Conservation (phyloP, 2,329 filamentous ascomycete genomes). For the Alternaria conjuncta region DNA sequence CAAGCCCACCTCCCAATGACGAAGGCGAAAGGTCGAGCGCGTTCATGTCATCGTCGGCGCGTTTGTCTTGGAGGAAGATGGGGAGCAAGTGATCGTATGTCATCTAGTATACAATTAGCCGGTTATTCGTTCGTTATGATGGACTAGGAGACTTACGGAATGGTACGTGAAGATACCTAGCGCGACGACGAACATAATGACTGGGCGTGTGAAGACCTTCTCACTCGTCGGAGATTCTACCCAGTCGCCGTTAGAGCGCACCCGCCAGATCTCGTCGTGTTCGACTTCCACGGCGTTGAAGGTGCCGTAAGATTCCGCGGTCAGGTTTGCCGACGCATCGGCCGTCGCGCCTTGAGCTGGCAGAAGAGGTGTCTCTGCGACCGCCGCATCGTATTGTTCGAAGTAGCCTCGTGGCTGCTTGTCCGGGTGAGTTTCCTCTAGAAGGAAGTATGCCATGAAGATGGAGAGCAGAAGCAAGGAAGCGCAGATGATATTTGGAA, state of each 20-base stretch:
- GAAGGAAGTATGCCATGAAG: slow-evolving; percentile 76
- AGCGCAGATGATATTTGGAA: slow-evolving; percentile 88
- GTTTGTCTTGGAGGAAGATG: slow-evolving; percentile 87
- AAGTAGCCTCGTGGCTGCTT: slow-evolving; percentile 64
- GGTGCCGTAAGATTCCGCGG: slow-evolving; percentile 80
- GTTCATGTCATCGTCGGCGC: slow-evolving; percentile 47
- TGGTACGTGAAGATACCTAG: slow-evolving; percentile 93
- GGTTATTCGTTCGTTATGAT: neutral
- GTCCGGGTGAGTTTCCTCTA: slow-evolving; percentile 89
- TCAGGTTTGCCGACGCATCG: slow-evolving; percentile 73
- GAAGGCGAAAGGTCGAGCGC: slow-evolving; percentile 32
- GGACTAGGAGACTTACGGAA: slow-evolving; percentile 52
- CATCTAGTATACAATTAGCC: slow-evolving; percentile 61
- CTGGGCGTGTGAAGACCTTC: slow-evolving; percentile 65
- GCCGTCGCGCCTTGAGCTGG: slow-evolving; percentile 77
- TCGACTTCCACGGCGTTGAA: slow-evolving; percentile 66
- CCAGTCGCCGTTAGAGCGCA: slow-evolving; percentile 56
- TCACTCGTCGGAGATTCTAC: slow-evolving; percentile 42
- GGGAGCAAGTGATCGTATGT: slow-evolving; percentile 90
- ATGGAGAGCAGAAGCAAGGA: slow-evolving; percentile 78
- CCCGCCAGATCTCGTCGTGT: slow-evolving; percentile 60
- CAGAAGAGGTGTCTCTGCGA: slow-evolving; percentile 75
- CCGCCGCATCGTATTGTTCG: slow-evolving; percentile 48
- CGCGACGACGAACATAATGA: slow-evolving; percentile 79
- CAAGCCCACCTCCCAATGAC: slow-evolving; percentile 65